A percentile compares a stretch with the other conserved stretches of the same genome.
These are phyloP conservation scores for Nepenthes alata DNA, from an alignment of 179 eudicot species.

Conservation along the genomic window DNA sequence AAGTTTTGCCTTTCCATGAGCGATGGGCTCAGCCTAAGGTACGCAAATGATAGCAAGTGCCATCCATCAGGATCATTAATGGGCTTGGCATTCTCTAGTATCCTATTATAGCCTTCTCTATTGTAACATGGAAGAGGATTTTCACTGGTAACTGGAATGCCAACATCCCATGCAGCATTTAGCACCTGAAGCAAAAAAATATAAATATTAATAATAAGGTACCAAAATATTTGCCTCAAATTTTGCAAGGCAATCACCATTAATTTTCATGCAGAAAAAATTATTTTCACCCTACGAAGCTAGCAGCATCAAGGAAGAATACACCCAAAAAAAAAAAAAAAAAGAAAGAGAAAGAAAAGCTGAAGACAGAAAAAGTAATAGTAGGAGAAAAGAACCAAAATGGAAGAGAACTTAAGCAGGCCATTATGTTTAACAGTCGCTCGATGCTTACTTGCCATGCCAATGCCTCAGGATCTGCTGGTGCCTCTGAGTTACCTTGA, in stretches of 20 bases:
- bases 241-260: neutral
- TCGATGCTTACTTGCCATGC: constrained; percentile 75
- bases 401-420: neutral
- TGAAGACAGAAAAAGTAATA: neutral
- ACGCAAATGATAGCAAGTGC: constrained; percentile 56
- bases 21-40: constrained; percentile 48
- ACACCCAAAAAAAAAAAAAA: neutral
- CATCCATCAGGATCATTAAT: constrained; percentile 65
- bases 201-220: neutral
- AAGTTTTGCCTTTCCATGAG: constrained; percentile 58
- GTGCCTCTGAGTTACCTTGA: constrained; percentile 41
- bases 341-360: neutral
- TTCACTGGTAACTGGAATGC: constrained; percentile 53
- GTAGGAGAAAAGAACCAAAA: neutral
- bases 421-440: neutral
- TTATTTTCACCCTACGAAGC: neutral
- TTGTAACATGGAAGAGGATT: constrained; percentile 57
- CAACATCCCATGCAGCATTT: constrained; percentile 83
- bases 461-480: constrained; percentile 67
- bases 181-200: constrained; percentile 33
- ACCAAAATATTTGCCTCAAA: neutral
- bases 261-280: neutral
- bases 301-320: neutral
- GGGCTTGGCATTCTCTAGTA: constrained; percentile 72
- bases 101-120: constrained; percentile 55